A percentile compares a stretch with the other conserved stretches of the same genome.
Conservation (phyloP, 2,329 filamentous ascomycete species). For the Epichloe uncinata region DNA sequence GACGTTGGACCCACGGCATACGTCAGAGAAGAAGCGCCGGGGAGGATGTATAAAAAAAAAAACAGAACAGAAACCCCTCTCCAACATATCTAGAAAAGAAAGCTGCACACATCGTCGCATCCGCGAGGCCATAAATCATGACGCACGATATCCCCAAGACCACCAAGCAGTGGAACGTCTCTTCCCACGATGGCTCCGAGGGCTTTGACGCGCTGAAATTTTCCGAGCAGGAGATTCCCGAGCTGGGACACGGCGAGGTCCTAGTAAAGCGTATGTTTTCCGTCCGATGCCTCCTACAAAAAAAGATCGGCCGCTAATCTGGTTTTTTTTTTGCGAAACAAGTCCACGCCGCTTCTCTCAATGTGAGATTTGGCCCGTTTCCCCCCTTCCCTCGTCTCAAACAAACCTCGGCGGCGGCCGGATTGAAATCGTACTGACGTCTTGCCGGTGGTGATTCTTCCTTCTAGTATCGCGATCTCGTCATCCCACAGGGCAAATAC, state of each 20-base stretch:
- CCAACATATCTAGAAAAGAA: too few species aligned
- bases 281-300: too few species aligned
- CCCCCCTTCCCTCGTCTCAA: not conserved
- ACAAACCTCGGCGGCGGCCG: not conserved
- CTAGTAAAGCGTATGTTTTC: constrained; percentile 42
- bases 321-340: constrained; percentile 3
- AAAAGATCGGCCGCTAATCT: not conserved
- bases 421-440: not conserved
- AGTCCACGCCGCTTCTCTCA: constrained; percentile 38
- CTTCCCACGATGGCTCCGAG: constrained; percentile 22
- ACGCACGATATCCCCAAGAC: constrained; percentile 22
- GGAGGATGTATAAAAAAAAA: not conserved
- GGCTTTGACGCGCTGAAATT: constrained; percentile 48
- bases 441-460: not conserved
- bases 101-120: not conserved
- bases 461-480: constrained; percentile 34
- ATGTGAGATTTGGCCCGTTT: constrained; percentile 18
- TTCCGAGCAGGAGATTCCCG: constrained; percentile 41
- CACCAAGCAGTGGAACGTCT: constrained; percentile 44
- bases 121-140: constrained; percentile 9
- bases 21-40: not conserved
- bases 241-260: constrained; percentile 56
- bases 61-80: too few species aligned
- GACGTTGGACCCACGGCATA: not conserved
- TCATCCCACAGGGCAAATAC: constrained; percentile 31